These are phyloP conservation scores for Hypomontagnella submonticulosa DNA, from an alignment of 495 filamentous ascomycete genomes.

Conservation along the genomic window DNA sequence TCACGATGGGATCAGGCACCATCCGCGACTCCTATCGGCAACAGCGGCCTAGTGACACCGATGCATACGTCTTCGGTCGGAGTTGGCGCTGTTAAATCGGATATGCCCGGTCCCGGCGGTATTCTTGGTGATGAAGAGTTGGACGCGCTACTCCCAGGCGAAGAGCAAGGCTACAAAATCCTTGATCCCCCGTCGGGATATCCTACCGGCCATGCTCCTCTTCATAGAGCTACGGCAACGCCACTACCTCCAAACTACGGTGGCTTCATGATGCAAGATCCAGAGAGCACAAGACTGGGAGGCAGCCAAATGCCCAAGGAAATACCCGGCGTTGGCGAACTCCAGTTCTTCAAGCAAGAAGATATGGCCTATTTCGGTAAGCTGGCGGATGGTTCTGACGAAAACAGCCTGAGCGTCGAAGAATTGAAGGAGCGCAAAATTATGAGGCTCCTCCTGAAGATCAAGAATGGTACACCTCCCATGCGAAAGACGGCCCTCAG, in stretches of 20 bases:
- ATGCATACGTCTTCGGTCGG: conserved; percentile 78
- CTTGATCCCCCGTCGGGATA: conserved; percentile 94
- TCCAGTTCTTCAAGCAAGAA: conserved; percentile 98
- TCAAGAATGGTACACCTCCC: conserved; percentile 99
- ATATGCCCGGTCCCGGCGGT: conserved; percentile 81
- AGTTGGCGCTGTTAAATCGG: conserved; percentile 70
- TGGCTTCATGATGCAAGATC: conserved; percentile 98
- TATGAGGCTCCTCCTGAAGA: conserved; percentile 94
- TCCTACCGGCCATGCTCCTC: conserved; percentile 79
- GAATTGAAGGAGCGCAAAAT: conserved; percentile 99
- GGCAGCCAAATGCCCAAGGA: conserved; percentile 96
- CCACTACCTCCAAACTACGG: conserved; percentile 70
- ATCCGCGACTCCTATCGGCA: conserved; percentile 83
- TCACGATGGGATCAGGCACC: conserved; percentile 94
- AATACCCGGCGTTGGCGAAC: conserved; percentile 95
- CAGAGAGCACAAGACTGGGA: conserved; percentile 79
- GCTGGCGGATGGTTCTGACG: conserved; percentile 93
- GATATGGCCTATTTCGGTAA: conserved; percentile 99
- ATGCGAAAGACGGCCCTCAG: conserved; percentile 99
- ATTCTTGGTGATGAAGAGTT: conserved; percentile 92
- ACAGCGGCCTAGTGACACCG: conserved; percentile 83
- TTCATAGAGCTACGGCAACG: conserved; percentile 81
- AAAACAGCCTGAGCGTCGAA: conserved; percentile 90
- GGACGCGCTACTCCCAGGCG: conserved; percentile 83
- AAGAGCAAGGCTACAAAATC: conserved; percentile 88